Conservation (phyloP, 139 green algal genomes). For the Coccomyxa sp. region DNA sequence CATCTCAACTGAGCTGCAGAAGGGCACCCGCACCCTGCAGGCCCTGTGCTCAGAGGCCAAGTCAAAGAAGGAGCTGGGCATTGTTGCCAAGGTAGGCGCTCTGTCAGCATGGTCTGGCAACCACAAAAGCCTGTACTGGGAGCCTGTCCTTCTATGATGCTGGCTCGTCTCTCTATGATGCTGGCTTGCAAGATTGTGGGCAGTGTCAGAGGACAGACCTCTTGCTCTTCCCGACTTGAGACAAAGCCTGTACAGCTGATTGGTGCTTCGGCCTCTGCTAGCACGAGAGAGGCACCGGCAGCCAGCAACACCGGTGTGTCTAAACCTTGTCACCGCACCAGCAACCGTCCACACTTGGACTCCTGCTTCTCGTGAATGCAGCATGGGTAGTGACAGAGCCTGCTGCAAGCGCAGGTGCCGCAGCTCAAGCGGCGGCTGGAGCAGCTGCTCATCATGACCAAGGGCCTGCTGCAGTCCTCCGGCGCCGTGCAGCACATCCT, state of each 20-base stretch:
- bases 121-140: not conserved
- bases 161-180: not conserved
- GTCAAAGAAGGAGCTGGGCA: not conserved
- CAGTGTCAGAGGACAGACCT: not conserved
- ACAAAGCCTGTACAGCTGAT: too few species aligned
- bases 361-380: too few species aligned
- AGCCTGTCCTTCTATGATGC: not conserved
- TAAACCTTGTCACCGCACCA: too few species aligned
- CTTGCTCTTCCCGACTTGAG: too few species aligned
- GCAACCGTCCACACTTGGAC: too few species aligned
- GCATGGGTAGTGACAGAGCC: not conserved
- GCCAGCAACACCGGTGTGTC: too few species aligned
- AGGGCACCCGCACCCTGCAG: not conserved
- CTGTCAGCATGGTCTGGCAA: not conserved
- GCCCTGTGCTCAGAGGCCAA: not conserved
- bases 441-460: not conserved
- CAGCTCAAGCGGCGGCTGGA: not conserved
- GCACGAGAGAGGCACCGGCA: too few species aligned
- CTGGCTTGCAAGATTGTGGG: too few species aligned
- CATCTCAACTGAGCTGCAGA: not conserved
- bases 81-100: not conserved
- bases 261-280: too few species aligned
- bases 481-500: not conserved
- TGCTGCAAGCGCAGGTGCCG: not conserved
- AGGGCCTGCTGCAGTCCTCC: constrained; percentile 1